Percentiles rank a stretch among this genome's conserved stretches.
These are phyloP conservation scores for Ceratobasidium papillatum DNA, from an alignment of 1,284 basidiomycete species.

Conservation along the genomic window DNA sequence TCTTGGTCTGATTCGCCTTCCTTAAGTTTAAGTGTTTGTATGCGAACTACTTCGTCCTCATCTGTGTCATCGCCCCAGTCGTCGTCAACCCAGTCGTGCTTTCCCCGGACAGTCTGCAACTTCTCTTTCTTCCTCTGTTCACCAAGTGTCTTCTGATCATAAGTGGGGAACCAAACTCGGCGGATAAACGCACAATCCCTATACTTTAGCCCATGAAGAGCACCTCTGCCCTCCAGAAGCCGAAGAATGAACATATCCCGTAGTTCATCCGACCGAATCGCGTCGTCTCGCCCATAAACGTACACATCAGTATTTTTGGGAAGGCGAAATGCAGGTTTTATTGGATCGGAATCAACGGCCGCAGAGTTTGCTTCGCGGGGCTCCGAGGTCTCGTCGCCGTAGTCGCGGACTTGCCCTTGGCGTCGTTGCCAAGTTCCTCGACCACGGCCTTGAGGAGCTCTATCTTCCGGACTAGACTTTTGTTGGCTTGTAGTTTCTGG, in stretches of 20 bases:
- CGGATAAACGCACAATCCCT: conserved; percentile 39
- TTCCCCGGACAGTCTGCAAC: neutral
- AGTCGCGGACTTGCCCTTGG: neutral
- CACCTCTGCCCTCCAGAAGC: conserved; percentile 30
- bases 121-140: conserved; percentile 16
- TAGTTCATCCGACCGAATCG: conserved; percentile 26
- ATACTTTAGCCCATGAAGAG: conserved; percentile 25
- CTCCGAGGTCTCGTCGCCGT: neutral
- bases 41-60: conserved; percentile 22
- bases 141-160: neutral
- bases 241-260: conserved; percentile 40
- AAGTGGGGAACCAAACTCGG: conserved; percentile 43
- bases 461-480: neutral
- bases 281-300: conserved; percentile 34
- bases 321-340: neutral
- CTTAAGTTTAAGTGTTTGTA: neutral
- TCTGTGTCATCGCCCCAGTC: conserved; percentile 33
- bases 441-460: neutral
- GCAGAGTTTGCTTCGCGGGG: neutral
- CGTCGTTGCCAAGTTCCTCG: neutral
- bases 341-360: neutral
- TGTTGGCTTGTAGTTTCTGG: neutral
- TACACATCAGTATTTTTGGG: neutral
- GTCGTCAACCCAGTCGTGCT: conserved; percentile 17
- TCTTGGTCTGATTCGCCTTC: conserved; percentile 10